These are phyloP conservation scores for Kodamaea suecica DNA, from an alignment of 1,139 yeast genomes.

Conservation along the genomic window DNA sequence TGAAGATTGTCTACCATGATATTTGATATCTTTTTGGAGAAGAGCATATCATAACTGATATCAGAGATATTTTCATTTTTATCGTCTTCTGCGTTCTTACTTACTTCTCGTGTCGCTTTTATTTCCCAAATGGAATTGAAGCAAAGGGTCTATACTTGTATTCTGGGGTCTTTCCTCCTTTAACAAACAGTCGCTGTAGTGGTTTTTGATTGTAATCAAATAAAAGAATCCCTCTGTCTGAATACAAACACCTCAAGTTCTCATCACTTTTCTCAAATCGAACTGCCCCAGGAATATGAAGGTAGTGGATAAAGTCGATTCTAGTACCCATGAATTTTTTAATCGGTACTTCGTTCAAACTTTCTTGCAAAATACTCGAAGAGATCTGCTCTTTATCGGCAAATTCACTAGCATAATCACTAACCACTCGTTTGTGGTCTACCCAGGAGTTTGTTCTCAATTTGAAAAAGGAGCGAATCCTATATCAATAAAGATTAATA, in stretches of 20 bases:
- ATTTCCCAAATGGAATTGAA: not conserved
- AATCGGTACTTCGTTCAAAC: constrained; percentile 24
- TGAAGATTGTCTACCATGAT: constrained; percentile 4
- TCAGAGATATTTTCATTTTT: not conserved
- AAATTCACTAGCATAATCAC: constrained; percentile 9
- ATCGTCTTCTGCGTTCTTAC: not conserved
- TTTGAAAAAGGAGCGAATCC: constrained; percentile 24
- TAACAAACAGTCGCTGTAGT: constrained; percentile 12
- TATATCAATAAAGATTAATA: constrained; percentile 18
- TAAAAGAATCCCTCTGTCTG: constrained; percentile 5
- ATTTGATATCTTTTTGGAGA: not conserved
- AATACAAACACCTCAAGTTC: constrained; percentile 9
- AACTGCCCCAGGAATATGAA: constrained; percentile 20
- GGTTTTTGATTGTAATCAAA: constrained; percentile 14
- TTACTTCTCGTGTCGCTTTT: constrained; percentile 7
- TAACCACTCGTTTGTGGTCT: constrained; percentile 16
- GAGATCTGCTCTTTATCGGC: constrained; percentile 7
- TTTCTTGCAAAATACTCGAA: constrained; percentile 2
- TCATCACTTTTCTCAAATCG: constrained; percentile 12
- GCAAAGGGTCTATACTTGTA: not conserved
- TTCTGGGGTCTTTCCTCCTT: not conserved
- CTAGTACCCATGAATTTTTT: constrained; percentile 16
- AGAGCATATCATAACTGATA: not conserved
- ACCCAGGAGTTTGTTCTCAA: constrained; percentile 21
- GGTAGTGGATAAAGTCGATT: constrained; percentile 17